Base-by-base conservation (phyloP, 2,329 filamentous ascomycete species). In the Diaporthe sp. region DNA sequence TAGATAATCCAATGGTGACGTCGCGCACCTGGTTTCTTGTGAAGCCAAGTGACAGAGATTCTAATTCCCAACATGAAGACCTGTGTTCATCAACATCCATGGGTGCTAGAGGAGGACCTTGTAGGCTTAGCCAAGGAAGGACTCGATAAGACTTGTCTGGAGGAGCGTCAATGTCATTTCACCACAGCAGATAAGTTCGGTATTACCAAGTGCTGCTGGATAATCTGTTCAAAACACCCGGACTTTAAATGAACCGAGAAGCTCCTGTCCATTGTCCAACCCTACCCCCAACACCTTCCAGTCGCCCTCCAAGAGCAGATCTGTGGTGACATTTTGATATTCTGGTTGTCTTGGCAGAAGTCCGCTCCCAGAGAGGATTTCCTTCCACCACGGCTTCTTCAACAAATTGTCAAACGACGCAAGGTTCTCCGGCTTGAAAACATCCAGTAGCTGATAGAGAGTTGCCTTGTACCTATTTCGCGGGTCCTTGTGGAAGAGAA, bases 331-430 rank as follows among this genome's bases (percentile, higher is more conserved):
- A 25, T 12, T 13, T 35, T 58, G 38, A 22, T 42, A 35, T 9
- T 10, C 3, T 4, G 28, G 25, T 2, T 38, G 6, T 22, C 12
- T 35, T 38, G 52, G 17, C 5, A 47, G 7, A 2, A 58, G 19
- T 10, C 17, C 52, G 5, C 10, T 17, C 10, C 52, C 67, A 22
- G 30, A 40, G 9, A 57, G 52, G 1, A 67, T 25, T 0, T 52
- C 33, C 4, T 45, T 70, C 67, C 67, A 70, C 67, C 67, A 70
- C 25, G 67, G 45, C 35, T 42, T 70, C 19, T 40, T 57, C 10
- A 70, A 15, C 28, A 70, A 22, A 3, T 22, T 17, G 17, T 40
- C 35, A 33, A 57, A 45, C 4, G 38, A 57, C 15, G 67, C 19
- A 12, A 70, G 47, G 25, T 70, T 70, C 28, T 17, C 52, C 4